Evolutionary conservation across 139 green algal genomes (phyloP).

Genomic region (Limnomonas spitsbergensis): DNA sequence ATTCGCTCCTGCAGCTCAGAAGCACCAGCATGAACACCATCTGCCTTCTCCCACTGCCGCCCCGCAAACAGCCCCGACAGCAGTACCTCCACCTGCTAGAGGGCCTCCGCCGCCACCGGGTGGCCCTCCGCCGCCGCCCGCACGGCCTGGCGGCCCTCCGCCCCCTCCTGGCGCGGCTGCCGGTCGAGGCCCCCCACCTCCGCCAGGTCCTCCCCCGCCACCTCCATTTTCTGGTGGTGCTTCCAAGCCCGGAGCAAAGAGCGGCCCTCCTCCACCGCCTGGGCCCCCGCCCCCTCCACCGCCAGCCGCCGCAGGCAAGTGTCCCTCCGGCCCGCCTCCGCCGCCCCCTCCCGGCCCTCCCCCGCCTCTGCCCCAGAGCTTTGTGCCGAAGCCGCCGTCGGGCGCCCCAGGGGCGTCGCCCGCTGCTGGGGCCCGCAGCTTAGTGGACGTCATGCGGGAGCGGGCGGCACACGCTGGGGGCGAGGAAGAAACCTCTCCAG

Average conservation of each 20-base stretch:
- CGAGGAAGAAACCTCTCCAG: too few relatives aligned
- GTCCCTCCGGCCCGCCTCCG: background rate
- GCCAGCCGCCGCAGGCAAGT: background rate
- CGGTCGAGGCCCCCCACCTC: background rate
- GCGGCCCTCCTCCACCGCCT: background rate
- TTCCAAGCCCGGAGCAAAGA: too few relatives aligned
- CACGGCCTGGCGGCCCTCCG: background rate
- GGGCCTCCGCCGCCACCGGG: too few relatives aligned
- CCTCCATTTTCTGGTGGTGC: background rate
- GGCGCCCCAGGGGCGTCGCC: background rate
- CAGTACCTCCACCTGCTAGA: too few relatives aligned
- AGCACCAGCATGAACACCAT: background rate
- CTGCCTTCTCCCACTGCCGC: too few relatives aligned
- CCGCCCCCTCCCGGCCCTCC: slow-evolving; percentile 1
- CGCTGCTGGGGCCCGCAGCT: background rate
- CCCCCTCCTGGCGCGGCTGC: background rate
- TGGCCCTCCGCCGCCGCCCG: too few relatives aligned
- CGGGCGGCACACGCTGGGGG: background rate
- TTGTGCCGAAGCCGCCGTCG: background rate
- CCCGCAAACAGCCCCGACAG: too few relatives aligned
- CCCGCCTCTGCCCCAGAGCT: background rate
- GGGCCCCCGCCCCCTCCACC: slow-evolving; percentile 4
- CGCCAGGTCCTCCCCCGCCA: slow-evolving; percentile 6
- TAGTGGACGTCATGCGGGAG: background rate
- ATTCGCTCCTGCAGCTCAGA: background rate